Evolutionary conservation across 768 basidiomycete genomes (phyloP).

Genomic region (Cystobasidium tubakii): DNA sequence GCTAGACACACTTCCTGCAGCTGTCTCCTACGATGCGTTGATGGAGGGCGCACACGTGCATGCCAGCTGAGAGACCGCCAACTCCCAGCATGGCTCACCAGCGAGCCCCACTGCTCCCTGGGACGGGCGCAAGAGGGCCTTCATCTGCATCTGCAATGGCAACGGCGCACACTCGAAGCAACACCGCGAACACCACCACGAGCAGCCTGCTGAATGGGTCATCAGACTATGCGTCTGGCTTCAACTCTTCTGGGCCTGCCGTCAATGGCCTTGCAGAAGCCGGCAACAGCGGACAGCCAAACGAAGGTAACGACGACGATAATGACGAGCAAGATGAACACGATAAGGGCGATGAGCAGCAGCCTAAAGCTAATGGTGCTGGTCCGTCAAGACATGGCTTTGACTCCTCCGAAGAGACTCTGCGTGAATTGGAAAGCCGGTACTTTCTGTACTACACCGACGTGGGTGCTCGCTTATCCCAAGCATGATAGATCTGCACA

Average conservation of each 20-base stretch:
- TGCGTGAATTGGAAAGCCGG: constrained; percentile 41
- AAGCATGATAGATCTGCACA: neutral
- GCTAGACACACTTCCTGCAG: too few relatives aligned
- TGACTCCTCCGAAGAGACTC: constrained; percentile 21
- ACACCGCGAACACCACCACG: neutral
- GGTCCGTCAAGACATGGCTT: constrained; percentile 26
- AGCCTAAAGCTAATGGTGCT: constrained; percentile 3
- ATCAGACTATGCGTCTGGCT: neutral
- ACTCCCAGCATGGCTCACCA: neutral
- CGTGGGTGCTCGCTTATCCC: constrained; percentile 7
- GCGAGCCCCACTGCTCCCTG: neutral
- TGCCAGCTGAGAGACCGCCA: neutral
- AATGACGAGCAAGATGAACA: neutral
- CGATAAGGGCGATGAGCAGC: neutral
- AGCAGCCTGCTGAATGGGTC: neutral
- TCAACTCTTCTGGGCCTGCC: neutral
- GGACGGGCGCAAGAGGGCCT: neutral
- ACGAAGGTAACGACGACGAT: neutral
- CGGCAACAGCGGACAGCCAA: neutral
- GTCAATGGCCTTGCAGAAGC: neutral
- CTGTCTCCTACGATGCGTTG: neutral
- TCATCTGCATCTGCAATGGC: constrained; percentile 7
- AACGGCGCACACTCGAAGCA: neutral
- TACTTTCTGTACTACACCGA: constrained; percentile 47
- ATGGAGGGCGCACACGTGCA: neutral